Evolutionary conservation across 495 filamentous ascomycete genomes (phyloP).

Genomic region (Neurospora sp.): DNA sequence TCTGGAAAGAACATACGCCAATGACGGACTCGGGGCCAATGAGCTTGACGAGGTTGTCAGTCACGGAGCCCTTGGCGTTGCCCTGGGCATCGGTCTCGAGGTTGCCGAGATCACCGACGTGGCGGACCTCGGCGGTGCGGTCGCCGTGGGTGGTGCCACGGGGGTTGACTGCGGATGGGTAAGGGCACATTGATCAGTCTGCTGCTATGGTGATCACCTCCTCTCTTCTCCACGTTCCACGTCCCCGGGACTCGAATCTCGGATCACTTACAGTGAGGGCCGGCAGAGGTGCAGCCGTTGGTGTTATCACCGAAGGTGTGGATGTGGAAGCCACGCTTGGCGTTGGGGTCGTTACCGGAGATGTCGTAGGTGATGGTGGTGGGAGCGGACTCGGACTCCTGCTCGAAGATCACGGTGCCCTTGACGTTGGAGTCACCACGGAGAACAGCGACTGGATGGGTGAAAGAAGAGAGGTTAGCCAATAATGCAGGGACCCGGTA

Average conservation of each 20-base stretch:
- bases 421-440: constrained; percentile 91
- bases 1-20: constrained; percentile 52
- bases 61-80: constrained; percentile 64
- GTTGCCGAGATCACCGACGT: constrained; percentile 96
- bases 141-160: constrained; percentile 83
- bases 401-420: constrained; percentile 92
- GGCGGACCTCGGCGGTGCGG: constrained; percentile 69
- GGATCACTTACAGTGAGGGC: constrained; percentile 74
- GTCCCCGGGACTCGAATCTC: background rate
- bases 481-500: constrained; percentile 4
- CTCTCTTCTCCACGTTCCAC: background rate
- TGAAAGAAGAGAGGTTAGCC: background rate
- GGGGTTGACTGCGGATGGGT: constrained; percentile 71
- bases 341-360: constrained; percentile 83
- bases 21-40: constrained; percentile 93
- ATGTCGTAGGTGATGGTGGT: constrained; percentile 92
- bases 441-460: constrained; percentile 70
- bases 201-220: background rate
- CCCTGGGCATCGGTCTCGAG: constrained; percentile 88
- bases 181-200: constrained; percentile 1
- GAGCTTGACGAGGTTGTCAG: constrained; percentile 79
- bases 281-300: constrained; percentile 97
- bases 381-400: constrained; percentile 63
- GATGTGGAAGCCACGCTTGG: constrained; percentile 93
- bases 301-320: constrained; percentile 99